Evolutionary conservation across 164 flowering plant genomes (phyloP), one percentile per base, ranked within the genome.

Genomic region (Kalanchoe fedtschenkoi): DNA sequence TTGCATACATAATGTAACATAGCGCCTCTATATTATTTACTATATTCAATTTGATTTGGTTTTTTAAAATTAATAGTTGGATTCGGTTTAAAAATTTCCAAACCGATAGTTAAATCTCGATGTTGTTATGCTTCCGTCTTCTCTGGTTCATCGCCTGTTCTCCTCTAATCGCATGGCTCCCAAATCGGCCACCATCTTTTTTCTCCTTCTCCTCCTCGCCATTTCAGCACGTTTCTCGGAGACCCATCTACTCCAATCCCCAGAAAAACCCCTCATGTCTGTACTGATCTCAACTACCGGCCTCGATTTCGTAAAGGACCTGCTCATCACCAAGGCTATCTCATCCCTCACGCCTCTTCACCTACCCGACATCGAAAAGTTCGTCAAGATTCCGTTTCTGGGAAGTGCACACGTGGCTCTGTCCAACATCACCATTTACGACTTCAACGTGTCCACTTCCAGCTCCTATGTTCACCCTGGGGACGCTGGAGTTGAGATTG

Each of bases 221-320:
- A 39, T 39, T 17, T 39, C 43, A 39, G 15, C 43, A 9, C 43
- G 15, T 9, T 39, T 4, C 43, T n/a, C 43, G 15, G 15, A 39
- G 3, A 47, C 54, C 54, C 54, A 44, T 4, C 53, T n/a, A 44
- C 53, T 44, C 53, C 17, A 47, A 24, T 26, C 56, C 56, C 32
- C 56, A 26, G 56, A 51, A 47, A 51, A 65, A n/a, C 54, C 86
- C 22, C 78, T 72, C 72, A 76, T 86, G 24, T 78, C 86, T 34
- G 62, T 76, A 3, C 24, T 66, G 42, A 70, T 87, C 30, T 76
- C 95, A 5, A 75, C 81, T 46, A 72, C 74, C 58, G 99, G 99
- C 32, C 87, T 93, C 5, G 79, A 78, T 59, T 93, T 93, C 62
- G 47, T 80, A 34, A 90, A 93, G 65, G 78, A 84, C 63, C 53